Percentiles rank a stretch among this genome's conserved stretches.
Evolutionary conservation across 2,329 filamentous ascomycete species (phyloP).

Genomic region (Nigrospora osmanthi): DNA sequence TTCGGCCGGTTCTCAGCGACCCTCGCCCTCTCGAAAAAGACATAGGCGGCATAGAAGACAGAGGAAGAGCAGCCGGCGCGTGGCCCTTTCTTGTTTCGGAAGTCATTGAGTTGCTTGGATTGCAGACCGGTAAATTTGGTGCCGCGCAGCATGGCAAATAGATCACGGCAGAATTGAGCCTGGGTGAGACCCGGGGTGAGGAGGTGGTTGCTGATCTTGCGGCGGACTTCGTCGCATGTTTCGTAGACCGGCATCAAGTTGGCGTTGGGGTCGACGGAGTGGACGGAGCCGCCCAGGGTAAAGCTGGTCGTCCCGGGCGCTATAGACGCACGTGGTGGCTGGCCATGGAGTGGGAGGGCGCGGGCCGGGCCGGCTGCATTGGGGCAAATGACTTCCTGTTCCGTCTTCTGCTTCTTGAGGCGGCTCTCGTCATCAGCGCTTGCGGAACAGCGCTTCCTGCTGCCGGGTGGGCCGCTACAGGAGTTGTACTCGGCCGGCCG

Average conservation of each 20-base stretch:
- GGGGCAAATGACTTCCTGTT: not conserved
- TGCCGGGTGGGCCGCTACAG: too few species aligned
- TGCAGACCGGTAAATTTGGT: slow-evolving; percentile 22
- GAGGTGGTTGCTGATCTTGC: slow-evolving; percentile 47
- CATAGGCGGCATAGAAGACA: slow-evolving; percentile 47
- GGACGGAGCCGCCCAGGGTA: too few species aligned
- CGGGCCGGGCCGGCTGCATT: too few species aligned
- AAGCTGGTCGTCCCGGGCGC: too few species aligned
- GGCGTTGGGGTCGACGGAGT: too few species aligned
- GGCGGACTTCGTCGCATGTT: slow-evolving; percentile 48
- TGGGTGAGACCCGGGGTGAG: slow-evolving; percentile 33
- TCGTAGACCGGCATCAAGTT: slow-evolving; percentile 37
- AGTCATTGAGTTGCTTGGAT: slow-evolving; percentile 36
- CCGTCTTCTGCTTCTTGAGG: not conserved
- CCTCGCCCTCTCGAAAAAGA: slow-evolving; percentile 54
- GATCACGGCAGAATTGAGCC: slow-evolving; percentile 38
- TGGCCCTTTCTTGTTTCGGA: slow-evolving; percentile 40
- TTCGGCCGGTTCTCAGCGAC: slow-evolving; percentile 44
- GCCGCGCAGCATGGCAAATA: slow-evolving; percentile 25
- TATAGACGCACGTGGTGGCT: too few species aligned
- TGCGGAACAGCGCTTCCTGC: not conserved
- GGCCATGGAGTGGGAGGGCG: too few species aligned
- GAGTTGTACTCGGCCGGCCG: too few species aligned
- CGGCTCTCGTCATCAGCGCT: not conserved
- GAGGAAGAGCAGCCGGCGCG: slow-evolving; percentile 33